A percentile compares a stretch with the other conserved stretches of the same genome.
phyloP scores from a whole-genome alignment of 768 basidiomycete species.

The button mushroom (Agaricus bisporus) region DNA sequence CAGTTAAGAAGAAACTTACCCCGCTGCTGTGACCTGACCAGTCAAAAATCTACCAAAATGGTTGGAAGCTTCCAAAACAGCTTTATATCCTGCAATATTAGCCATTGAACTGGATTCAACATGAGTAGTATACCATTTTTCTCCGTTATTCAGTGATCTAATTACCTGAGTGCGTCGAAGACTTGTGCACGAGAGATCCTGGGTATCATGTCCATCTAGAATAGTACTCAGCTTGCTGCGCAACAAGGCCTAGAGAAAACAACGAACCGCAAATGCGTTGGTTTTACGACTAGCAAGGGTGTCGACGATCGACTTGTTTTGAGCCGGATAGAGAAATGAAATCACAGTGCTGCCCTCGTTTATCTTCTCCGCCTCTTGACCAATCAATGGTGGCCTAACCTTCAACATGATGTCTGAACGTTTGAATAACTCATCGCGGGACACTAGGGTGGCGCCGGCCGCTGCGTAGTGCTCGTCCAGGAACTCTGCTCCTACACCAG shows the following conservation, averaged over 20 bases:
- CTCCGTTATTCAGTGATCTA: constrained; percentile 1
- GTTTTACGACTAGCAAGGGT: constrained; percentile 58
- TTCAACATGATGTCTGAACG: constrained; percentile 77
- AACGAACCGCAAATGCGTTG: constrained; percentile 62
- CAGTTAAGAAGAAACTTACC: constrained; percentile 40
- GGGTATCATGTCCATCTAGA: constrained; percentile 83
- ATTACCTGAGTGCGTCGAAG: constrained; percentile 80
- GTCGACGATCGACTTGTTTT: constrained; percentile 74
- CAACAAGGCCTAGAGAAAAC: not conserved
- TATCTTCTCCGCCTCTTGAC: constrained; percentile 53
- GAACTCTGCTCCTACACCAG: constrained; percentile 72
- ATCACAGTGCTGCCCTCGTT: constrained; percentile 76
- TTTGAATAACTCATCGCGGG: constrained; percentile 61
- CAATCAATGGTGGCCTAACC: constrained; percentile 69
- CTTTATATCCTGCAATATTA: constrained; percentile 93
- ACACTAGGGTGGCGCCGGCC: constrained; percentile 76
- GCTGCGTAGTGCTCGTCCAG: constrained; percentile 72
- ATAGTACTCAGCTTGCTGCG: not conserved
- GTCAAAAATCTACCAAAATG: constrained; percentile 87
- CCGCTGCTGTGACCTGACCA: constrained; percentile 88
- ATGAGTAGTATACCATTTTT: constrained; percentile 1
- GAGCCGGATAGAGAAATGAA: constrained; percentile 78
- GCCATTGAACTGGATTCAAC: constrained; percentile 67
- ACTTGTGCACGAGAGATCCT: constrained; percentile 87
- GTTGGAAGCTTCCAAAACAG: constrained; percentile 85